Conservation (phyloP, 208 protist species). For the Leishmania martiniquensis region DNA sequence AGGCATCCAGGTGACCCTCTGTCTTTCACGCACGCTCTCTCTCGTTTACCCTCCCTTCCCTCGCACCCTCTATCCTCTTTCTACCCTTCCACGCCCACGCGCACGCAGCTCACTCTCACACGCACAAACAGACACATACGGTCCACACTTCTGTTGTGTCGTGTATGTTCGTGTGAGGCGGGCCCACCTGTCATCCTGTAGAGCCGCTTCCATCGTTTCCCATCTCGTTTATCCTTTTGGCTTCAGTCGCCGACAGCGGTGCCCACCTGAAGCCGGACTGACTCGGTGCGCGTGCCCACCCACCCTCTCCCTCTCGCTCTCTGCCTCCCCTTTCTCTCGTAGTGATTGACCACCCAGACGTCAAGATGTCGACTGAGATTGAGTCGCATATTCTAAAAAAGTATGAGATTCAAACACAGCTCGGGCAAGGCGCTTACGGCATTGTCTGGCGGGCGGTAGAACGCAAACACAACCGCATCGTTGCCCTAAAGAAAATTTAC, state of each 20-base stretch:
- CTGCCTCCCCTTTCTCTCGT: background rate
- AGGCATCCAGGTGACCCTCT: background rate
- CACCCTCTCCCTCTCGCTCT: background rate
- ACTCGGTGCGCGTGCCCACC: background rate
- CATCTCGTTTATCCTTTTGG: background rate
- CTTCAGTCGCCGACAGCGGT: background rate
- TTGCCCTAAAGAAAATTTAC: slow-evolving; percentile 98
- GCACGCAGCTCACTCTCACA: background rate
- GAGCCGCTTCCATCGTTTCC: background rate
- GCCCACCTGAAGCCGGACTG: background rate
- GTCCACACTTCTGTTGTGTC: background rate
- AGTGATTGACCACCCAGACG: background rate
- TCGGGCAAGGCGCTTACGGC: slow-evolving; percentile 96
- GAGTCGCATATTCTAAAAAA: slow-evolving; percentile 93
- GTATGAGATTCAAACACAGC: slow-evolving; percentile 95
- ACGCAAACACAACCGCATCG: slow-evolving; percentile 85
- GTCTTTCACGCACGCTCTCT: slow-evolving; percentile 18
- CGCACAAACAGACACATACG: background rate
- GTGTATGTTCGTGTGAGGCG: slow-evolving; percentile 1
- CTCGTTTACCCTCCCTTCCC: background rate
- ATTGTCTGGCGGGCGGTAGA: slow-evolving; percentile 96
- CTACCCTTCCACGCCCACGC: background rate
- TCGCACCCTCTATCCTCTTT: background rate
- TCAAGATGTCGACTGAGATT: slow-evolving; percentile 87
- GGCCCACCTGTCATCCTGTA: background rate